Evolutionary conservation across 106 monocot species (phyloP).

Genomic region (Platanthera guangdongensis): DNA sequence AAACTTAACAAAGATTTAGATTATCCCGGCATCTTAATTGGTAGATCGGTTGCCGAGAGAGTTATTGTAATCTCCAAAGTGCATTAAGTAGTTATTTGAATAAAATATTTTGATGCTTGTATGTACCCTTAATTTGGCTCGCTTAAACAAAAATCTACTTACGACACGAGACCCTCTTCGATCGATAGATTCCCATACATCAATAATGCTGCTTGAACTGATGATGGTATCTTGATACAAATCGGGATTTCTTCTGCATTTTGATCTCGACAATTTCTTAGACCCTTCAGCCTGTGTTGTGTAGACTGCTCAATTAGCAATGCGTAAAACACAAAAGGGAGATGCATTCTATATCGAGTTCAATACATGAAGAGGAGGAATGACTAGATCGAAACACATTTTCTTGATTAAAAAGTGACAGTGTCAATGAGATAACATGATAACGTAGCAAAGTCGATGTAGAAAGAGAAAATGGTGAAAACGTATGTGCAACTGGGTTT

Average conservation of each 20-base stretch:
- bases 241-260: slow-evolving; percentile 57
- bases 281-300: slow-evolving; percentile 30
- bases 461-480: no score
- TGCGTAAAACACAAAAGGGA: neutral
- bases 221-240: slow-evolving; percentile 77
- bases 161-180: slow-evolving; percentile 90
- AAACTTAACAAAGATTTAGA: neutral
- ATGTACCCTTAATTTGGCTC: neutral
- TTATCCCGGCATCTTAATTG: slow-evolving; percentile 71
- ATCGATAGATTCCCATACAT: slow-evolving; percentile 97
- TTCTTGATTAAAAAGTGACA: no score
- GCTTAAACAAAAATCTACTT: slow-evolving; percentile 7
- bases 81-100: slow-evolving; percentile 3
- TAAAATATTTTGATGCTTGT: neutral
- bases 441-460: no score
- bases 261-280: slow-evolving; percentile 43
- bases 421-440: no score
- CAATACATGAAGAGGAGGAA: no score
- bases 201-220: slow-evolving; percentile 88
- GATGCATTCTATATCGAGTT: neutral
- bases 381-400: no score
- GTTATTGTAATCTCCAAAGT: slow-evolving; percentile 86
- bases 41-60: slow-evolving; percentile 54
- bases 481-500: no score
- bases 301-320: neutral